Conservation (phyloP, 2,329 filamentous ascomycete genomes). For the Furcasterigmium sp. region DNA sequence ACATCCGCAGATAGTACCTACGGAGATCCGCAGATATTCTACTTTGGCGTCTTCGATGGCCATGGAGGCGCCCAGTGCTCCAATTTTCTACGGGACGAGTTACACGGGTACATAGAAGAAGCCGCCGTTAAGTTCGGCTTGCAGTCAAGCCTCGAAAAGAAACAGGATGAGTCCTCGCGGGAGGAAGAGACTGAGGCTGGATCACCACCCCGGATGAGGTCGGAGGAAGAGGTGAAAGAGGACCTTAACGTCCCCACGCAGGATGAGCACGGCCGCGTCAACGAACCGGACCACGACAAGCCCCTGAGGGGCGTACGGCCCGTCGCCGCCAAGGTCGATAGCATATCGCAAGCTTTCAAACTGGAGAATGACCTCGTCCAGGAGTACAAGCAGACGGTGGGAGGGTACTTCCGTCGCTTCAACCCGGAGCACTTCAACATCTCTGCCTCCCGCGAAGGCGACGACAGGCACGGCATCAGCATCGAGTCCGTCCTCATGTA, state of each 20-base stretch:
- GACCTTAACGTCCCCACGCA: conserved; percentile 27
- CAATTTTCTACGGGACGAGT: conserved; percentile 73
- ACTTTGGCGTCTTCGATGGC: conserved; percentile 94
- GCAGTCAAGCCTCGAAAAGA: conserved; percentile 60
- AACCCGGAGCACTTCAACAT: conserved; percentile 69
- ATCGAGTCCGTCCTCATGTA: conserved; percentile 81
- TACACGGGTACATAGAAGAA: conserved; percentile 87
- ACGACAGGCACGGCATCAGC: conserved; percentile 34
- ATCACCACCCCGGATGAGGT: conserved; percentile 33
- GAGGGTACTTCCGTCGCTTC: conserved; percentile 92
- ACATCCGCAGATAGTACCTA: conserved; percentile 70
- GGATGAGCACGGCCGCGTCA: conserved; percentile 24
- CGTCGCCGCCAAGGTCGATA: conserved; percentile 44
- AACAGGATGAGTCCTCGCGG: conserved; percentile 10
- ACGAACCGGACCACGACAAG: conserved; percentile 28
- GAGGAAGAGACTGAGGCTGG: conserved; percentile 23
- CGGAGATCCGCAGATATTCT: conserved; percentile 94
- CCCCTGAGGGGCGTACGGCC: conserved; percentile 33
- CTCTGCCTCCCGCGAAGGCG: conserved; percentile 14
- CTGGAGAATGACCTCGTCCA: conserved; percentile 68
- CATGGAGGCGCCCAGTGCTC: conserved; percentile 90
- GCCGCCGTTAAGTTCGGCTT: conserved; percentile 72
- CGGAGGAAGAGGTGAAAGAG: conserved; percentile 36
- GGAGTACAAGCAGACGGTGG: conserved; percentile 78
- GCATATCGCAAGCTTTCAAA: conserved; percentile 56